Conservation (phyloP, 495 filamentous ascomycete genomes). For the Aspergillus carlsbadensis region DNA sequence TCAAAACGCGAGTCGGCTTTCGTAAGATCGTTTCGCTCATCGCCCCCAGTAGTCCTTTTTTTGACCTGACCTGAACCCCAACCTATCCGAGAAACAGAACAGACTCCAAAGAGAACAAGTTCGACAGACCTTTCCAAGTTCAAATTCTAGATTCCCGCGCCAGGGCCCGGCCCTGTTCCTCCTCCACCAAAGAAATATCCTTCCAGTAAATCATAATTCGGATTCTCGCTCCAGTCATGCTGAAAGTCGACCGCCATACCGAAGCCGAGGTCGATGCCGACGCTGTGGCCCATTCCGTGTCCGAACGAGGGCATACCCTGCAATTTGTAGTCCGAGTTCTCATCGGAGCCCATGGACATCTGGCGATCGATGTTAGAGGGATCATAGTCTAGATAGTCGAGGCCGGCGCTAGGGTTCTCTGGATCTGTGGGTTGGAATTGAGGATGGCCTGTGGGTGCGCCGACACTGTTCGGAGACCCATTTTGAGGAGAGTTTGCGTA, state of each 20-base stretch:
- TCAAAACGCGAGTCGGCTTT: neutral
- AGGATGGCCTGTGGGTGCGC: conserved; percentile 20
- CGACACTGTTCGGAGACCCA: conserved; percentile 36
- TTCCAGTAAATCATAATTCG: conserved; percentile 81
- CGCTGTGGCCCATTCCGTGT: conserved; percentile 40
- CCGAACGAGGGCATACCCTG: conserved; percentile 29
- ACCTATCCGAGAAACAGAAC: conserved; percentile 1
- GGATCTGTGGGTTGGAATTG: conserved; percentile 24
- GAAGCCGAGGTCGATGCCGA: conserved; percentile 70
- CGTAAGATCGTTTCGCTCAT: conserved; percentile 7
- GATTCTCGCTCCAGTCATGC: conserved; percentile 78
- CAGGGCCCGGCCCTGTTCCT: conserved; percentile 26
- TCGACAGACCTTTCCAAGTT: too few species aligned
- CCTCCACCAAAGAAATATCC: conserved; percentile 84
- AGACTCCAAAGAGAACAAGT: neutral
- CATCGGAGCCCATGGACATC: conserved; percentile 27
- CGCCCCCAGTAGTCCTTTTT: neutral
- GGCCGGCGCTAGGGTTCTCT: conserved; percentile 33
- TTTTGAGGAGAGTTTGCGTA: conserved; percentile 41
- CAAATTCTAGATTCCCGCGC: neutral
- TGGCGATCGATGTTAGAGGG: conserved; percentile 28
- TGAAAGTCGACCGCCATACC: conserved; percentile 70
- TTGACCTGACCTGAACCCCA: neutral
- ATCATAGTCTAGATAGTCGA: conserved; percentile 44
- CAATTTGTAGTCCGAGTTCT: conserved; percentile 31